These are phyloP conservation scores for Choanephora cucurbitarum DNA, from an alignment of 371 early-diverging fungal genomes.

Conservation along the genomic window DNA sequence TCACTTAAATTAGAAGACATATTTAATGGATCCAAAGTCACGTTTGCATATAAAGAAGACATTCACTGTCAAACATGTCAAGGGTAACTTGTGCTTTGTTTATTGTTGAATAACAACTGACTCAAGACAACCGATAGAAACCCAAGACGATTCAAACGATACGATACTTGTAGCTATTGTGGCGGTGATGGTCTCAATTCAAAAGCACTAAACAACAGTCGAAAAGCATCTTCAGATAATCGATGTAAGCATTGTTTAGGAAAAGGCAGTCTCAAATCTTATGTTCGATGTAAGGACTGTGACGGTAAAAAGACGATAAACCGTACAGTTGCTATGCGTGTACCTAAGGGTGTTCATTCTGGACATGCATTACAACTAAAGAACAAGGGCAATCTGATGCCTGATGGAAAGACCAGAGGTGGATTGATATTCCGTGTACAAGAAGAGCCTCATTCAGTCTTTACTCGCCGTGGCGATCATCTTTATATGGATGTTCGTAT, in stretches of 20 bases:
- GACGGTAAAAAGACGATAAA: background rate
- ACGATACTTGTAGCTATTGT: constrained; percentile 1
- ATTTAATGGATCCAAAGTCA: background rate
- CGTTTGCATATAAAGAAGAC: background rate
- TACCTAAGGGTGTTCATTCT: constrained; percentile 9
- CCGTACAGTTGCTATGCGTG: background rate
- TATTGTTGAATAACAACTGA: no score
- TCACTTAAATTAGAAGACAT: background rate
- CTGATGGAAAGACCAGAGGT: constrained; percentile 4
- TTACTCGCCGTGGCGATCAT: constrained; percentile 88
- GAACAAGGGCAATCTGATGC: constrained; percentile 3
- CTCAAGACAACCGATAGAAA: background rate
- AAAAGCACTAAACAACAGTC: background rate
- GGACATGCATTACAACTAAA: background rate
- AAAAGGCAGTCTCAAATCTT: background rate
- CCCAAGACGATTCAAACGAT: background rate
- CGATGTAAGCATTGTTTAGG: constrained; percentile 4
- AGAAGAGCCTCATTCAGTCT: constrained; percentile 63
- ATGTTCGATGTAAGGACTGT: background rate
- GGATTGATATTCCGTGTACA: background rate
- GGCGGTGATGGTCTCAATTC: background rate
- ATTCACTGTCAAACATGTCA: background rate
- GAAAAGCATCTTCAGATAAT: background rate
- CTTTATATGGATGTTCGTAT: constrained; percentile 66
- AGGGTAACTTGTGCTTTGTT: background rate